phyloP scores from a whole-genome alignment of 2,329 filamentous ascomycete species.

The Neopestalotiopsis sp. region DNA sequence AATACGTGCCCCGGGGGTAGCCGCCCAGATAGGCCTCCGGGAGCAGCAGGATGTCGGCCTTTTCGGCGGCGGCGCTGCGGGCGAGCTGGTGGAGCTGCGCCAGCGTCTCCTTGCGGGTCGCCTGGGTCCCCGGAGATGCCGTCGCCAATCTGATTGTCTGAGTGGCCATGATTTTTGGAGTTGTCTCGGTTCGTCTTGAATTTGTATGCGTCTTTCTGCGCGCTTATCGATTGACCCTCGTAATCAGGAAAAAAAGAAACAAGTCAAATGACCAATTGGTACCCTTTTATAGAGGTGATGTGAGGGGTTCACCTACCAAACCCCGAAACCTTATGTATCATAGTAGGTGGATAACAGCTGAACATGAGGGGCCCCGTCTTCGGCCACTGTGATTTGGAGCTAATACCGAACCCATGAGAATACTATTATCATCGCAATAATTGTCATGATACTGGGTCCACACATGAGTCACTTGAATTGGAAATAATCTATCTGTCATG shows the following conservation, averaged over 20 bases:
- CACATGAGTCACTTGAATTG: not conserved
- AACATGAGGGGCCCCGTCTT: conserved; percentile 9
- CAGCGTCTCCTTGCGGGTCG: conserved; percentile 65
- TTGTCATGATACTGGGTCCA: not conserved
- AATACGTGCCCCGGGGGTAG: conserved; percentile 81
- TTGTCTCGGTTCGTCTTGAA: not conserved
- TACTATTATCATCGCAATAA: not conserved
- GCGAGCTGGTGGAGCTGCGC: conserved; percentile 67
- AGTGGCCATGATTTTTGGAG: conserved; percentile 17
- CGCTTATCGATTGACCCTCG: not conserved
- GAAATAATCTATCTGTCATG: not conserved
- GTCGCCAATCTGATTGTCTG: conserved; percentile 56
- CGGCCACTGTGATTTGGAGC: not conserved
- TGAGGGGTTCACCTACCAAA: conserved; percentile 10
- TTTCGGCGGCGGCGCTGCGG: conserved; percentile 59
- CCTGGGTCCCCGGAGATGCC: conserved; percentile 57
- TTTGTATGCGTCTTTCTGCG: not conserved
- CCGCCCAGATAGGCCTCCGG: conserved; percentile 93
- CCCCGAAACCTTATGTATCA: conserved; percentile 7
- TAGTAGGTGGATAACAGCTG: not conserved
- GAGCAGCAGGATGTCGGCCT: conserved; percentile 77
- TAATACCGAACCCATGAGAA: not conserved
- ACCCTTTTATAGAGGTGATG: not conserved
- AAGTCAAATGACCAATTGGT: not conserved
- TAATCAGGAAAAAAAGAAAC: not conserved